Base-by-base conservation (phyloP, 2,329 filamentous ascomycete genomes). In the Podosphaera aphanis region DNA sequence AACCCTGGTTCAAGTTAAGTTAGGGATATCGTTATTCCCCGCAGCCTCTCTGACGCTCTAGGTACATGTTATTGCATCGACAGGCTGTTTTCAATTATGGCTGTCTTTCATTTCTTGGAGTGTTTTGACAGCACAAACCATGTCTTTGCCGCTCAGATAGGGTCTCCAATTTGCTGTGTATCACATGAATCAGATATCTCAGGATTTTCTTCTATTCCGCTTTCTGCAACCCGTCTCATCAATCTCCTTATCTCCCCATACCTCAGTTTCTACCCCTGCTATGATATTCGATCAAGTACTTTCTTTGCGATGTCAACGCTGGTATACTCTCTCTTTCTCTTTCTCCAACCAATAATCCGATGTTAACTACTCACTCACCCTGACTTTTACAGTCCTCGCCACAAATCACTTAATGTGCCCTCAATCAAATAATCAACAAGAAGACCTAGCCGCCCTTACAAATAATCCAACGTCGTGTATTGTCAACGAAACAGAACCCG, bases 401-500 rank as follows among this genome's bases (percentile, higher is more conserved):
- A 37, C 49, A 55, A 50, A 53, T 54, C 51, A 54, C 55, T 59
- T 59, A 54, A 60, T 60, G 58, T 55, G 56, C 55, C 58, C 58
- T 48, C 57, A 58, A 60, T 52, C 57, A 54, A 53, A 53, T 57
- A 59, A 57, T 49, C 53, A 57, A 47, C 55, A 56, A 56, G 56
- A 60, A 48, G 48, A 59, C 49, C 49, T 50, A 51, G 53, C 55
- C 46, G 57, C 53, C 48, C 55, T 56, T 45, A 54, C 51, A 46
- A 55, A 57, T 45, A 53, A 56, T 50, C 49, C 55, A 45, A 53
- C 56, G 41, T 50, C 59, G 53, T 56, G 52, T 40, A 52, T 56
- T 43, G 57, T 59, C 46, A 23, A 51, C 46, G 59, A 59, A 52
- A 53, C 56, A 56, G 58, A 60, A 51, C 57, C 49, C 55, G 58